A percentile compares a stretch with the other conserved stretches of the same genome.
Conservation (phyloP, 1,139 yeast genomes). For the Maudiozyma humilis region DNA sequence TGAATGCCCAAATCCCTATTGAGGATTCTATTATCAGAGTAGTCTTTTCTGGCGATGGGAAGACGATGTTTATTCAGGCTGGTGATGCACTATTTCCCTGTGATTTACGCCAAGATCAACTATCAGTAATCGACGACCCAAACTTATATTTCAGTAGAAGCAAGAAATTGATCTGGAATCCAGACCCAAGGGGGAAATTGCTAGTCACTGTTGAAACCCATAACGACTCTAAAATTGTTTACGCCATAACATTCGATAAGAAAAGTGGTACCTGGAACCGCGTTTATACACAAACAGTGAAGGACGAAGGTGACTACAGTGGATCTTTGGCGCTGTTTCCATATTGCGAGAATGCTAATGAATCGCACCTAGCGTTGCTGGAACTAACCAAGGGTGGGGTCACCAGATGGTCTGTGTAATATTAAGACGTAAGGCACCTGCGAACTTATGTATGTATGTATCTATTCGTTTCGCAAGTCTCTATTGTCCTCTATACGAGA, state of each 20-base stretch:
- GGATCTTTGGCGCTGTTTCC: no score
- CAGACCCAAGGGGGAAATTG: conserved; percentile 15
- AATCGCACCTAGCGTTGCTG: no score
- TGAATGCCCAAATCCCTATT: conserved; percentile 18
- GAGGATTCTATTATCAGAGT: conserved; percentile 34
- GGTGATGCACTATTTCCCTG: conserved; percentile 35
- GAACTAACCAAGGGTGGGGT: no score
- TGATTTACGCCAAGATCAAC: conserved; percentile 46
- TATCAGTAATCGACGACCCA: conserved; percentile 14
- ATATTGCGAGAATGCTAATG: no score
- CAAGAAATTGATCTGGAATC: conserved; percentile 10
- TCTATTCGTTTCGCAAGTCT: no score
- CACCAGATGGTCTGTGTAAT: no score
- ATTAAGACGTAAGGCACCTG: no score
- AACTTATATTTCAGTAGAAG: conserved; percentile 7
- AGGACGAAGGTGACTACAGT: background rate
- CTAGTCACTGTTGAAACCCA: conserved; percentile 6
- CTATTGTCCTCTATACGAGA: no score
- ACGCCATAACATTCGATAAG: conserved; percentile 2
- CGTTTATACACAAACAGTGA: background rate
- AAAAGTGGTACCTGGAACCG: background rate
- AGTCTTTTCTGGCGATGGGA: conserved; percentile 60
- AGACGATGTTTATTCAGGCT: conserved; percentile 44
- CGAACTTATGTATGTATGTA: no score
- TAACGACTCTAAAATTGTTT: background rate